Evolutionary conservation across 1,139 yeast species (phyloP), one percentile per base, ranked within the genome.

Genomic region (Suhomyces guaymorum): DNA sequence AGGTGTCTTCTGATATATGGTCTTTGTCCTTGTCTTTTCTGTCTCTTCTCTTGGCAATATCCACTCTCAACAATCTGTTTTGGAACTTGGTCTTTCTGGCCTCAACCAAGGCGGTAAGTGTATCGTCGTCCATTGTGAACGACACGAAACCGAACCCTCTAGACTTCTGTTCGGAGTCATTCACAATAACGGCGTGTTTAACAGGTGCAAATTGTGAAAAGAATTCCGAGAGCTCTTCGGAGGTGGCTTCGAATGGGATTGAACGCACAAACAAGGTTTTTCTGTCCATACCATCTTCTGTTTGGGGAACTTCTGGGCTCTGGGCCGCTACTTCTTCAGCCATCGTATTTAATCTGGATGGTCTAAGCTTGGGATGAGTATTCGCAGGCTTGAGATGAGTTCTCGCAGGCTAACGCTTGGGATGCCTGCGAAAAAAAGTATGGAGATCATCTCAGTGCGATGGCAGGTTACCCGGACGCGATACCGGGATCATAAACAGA

Each of bases 111-210:
- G 97, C 97, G 25, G 75, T 68, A 29, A 76, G 59, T 0, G 97
- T 86, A 57, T 94, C 98, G 32, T 87, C 96, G 44, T 87, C 90
- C 40, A 77, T 66, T 2, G 87, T 79, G 59, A 94, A 92, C 30
- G 95, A 83, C 12, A 89, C 98, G 60, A 94, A 94, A 6, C 98
- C 99, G 61, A 89, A 94, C 1, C 98, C 97, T 59, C 94, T 76
- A 4, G 96, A 86, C 31, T 77, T 67, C 31, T 84, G 77, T 30
- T 83, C 79, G 10, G 73, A 68, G 56, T 92, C 96, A 30, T 73
- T 84, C 15, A 94, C 98, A 32, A 92, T 77, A 32, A 89, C 94
- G 4, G 97, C 96, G 61, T 92, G 98, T 61, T 84, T 89, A 10
- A 92, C 95, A 4, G 98, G 98, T 1, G 88, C 94, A 60, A 89